Evolutionary conservation across 805 yeast species (phyloP), one percentile per base, ranked within the genome.

Genomic region (Lipomyces sp.): DNA sequence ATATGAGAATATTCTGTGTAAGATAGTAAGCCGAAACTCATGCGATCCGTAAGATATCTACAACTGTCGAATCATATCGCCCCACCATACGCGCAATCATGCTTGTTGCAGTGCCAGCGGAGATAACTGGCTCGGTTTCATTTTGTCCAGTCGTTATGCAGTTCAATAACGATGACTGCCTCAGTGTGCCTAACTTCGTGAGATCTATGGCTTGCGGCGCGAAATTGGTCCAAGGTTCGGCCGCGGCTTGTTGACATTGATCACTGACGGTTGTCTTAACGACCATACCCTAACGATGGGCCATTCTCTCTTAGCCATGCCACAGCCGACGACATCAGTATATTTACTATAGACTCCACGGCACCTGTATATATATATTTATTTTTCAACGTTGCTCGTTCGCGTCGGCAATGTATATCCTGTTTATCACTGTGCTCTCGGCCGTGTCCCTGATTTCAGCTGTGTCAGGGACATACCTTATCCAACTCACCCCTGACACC

Each of bases 381-480:
- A 37, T n/a, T 42, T 42, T 42, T 2, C 8, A n/a, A n/a, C 7
- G n/a, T 42, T 42, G 48, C 5, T 42, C 24, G n/a, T 15, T 24
- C n/a, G n/a, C 10, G n/a, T 15, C 48, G 7, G 18, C 48, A 15
- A 42, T 62, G 51, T 30, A 42, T 33, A 4, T 57, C 32, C 29
- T 37, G 10, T 30, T 56, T 35, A 10, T 50, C 34, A 11, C 32
- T 11, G 30, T 57, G 13, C 18, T 59, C 35, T 35, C 62, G 53
- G 18, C 54, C 34, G 24, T 58, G 34, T 55, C 64, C 50, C 50
- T 64, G 34, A 59, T 56, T 50, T 66, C 69, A 8, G 5, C 58
- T 8, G 70, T 55, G 57, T 51, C 63, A 29, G 69, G 61, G 53
- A 59, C 64, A 30, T 64, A 65, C 55, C 24, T 34, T 87, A 48